Percentiles rank a stretch among this genome's conserved stretches.
Conservation (phyloP, 2,329 filamentous ascomycete species). For the Elsinoe necatrix region DNA sequence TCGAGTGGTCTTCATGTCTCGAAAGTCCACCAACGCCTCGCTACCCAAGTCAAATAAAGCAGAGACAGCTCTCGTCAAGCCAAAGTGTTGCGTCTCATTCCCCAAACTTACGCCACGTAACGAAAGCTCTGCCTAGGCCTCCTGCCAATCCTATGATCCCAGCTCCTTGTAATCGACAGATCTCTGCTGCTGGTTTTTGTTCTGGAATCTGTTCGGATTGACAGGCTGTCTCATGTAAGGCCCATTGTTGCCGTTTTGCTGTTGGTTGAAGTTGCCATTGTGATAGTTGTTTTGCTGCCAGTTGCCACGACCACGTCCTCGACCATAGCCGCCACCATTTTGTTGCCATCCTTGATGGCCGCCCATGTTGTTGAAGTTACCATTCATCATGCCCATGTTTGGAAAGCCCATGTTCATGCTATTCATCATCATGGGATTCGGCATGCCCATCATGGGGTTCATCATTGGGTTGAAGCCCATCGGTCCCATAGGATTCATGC, state of each 20-base stretch:
- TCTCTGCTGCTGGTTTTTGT: constrained; percentile 57
- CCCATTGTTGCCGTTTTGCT: constrained; percentile 54
- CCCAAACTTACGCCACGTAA: background rate
- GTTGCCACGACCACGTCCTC: constrained; percentile 21
- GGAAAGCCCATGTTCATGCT: constrained; percentile 21
- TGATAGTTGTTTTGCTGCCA: constrained; percentile 12
- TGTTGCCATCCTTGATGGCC: constrained; percentile 28
- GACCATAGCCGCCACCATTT: constrained; percentile 26
- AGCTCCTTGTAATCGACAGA: constrained; percentile 89
- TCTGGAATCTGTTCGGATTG: constrained; percentile 84
- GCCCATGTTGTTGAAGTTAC: constrained; percentile 18
- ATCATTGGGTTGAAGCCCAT: constrained; percentile 25
- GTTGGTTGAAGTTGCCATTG: background rate
- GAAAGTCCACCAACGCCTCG: constrained; percentile 9
- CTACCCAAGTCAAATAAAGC: background rate
- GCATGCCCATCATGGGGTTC: constrained; percentile 21
- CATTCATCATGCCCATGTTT: constrained; percentile 16
- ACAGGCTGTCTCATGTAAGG: constrained; percentile 94
- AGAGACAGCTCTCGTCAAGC: background rate
- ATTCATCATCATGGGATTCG: constrained; percentile 11
- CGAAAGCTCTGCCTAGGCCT: background rate
- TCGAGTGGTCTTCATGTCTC: background rate
- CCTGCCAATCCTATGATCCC: constrained; percentile 29
- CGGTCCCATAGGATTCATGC: constrained; percentile 21
- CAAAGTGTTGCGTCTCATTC: background rate